Evolutionary conservation across 176 grass and related monocot species (phyloP), one percentile per base, ranked within the genome.

Genomic region (Oryza australiensis): DNA sequence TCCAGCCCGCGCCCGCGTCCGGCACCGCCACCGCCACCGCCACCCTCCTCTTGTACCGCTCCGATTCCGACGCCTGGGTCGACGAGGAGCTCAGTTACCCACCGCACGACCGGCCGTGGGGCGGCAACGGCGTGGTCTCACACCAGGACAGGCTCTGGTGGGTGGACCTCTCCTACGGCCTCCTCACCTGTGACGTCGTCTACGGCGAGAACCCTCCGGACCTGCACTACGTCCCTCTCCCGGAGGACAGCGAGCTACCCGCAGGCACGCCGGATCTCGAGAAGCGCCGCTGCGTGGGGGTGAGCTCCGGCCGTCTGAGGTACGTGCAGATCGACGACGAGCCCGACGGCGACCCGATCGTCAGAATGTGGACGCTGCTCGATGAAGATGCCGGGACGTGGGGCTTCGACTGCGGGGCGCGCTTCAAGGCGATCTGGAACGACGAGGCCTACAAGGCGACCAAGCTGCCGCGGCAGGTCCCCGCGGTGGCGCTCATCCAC

Each of bases 81-180:
- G 23, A 26, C 20, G 8, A 8, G 7, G 20, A 59, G 53, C 23
- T n/a, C 59, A 62, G 1, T 10, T 62, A 24, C 59, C 59, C 59
- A 6, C 7, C 59, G 59, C 9, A 20, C 48, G 48, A 22, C 48
- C 48, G 48, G 14, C 16, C 48, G 5, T 53, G 48, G 48, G 48
- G 5, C 4, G 48, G 48, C 5, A 53, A 53, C 48, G 48, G 48
- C 48, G 5, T 20, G 48, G 4, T 53, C 48, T 26, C n/a, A 62
- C 3, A 79, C 42, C 18, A 33, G 20, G 77, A 64, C 2, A 23
- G 28, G 27, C 62, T 79, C 27, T 79, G 77, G 77, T 79, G 40
- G 77, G 27, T 79, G 5, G 77, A 79, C 28, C 63, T 79, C 41
- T 67, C 77, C 11, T 79, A 28, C 9, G 77, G 63, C 27, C 26